Conservation (phyloP, 306 rosid genomes). For the Casuarina equisetifolia region DNA sequence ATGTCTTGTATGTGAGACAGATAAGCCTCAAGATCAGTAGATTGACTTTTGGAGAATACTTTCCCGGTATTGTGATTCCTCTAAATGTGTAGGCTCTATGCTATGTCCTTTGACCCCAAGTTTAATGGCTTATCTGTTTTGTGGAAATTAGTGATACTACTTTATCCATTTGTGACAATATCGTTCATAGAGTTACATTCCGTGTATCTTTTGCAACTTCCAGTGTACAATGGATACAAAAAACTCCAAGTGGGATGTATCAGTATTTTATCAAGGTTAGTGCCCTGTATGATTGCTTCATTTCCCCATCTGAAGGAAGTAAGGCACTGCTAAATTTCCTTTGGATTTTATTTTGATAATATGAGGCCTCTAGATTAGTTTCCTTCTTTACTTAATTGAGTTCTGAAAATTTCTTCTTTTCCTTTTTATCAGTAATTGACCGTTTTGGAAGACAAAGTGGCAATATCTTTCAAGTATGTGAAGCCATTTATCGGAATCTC, state of each 20-base stretch:
- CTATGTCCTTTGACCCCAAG: conserved; percentile 21
- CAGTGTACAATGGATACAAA: conserved; percentile 88
- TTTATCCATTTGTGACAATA: neutral
- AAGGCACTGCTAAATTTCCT: neutral
- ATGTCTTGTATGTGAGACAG: conserved; percentile 39
- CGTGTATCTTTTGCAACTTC: conserved; percentile 25
- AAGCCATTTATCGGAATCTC: too few species aligned
- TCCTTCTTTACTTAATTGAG: neutral
- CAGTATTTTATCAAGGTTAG: conserved; percentile 97
- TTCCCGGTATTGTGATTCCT: conserved; percentile 95
- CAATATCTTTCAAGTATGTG: too few species aligned
- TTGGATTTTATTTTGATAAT: neutral
- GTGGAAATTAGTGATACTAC: conserved; percentile 2
- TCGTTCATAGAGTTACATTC: conserved; percentile 17
- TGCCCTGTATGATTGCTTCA: conserved; percentile 10
- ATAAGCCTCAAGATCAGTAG: conserved; percentile 86
- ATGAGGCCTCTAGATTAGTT: conserved; percentile 1
- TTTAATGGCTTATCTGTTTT: conserved; percentile 21
- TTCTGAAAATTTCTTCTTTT: neutral
- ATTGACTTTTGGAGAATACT: conserved; percentile 79
- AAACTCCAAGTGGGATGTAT: conserved; percentile 84
- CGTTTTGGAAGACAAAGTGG: neutral
- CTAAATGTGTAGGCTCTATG: conserved; percentile 67
- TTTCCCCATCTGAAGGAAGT: neutral
- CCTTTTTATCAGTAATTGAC: neutral